Percentiles rank a stretch among this genome's conserved stretches.
These are phyloP conservation scores for Aspergillus costaricaensis DNA, from an alignment of 2,329 filamentous ascomycete genomes.

Conservation along the genomic window DNA sequence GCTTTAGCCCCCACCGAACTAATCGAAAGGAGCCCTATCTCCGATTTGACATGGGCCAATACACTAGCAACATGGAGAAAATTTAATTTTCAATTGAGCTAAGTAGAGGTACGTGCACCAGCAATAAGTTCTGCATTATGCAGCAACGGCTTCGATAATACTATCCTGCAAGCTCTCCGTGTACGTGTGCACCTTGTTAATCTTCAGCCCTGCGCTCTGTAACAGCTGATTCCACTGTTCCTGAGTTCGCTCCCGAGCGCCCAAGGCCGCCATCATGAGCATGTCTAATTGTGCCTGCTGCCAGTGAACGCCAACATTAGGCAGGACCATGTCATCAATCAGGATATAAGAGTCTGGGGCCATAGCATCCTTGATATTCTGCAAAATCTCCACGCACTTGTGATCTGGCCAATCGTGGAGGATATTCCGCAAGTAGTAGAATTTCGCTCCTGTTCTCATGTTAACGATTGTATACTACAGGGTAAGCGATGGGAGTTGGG, in stretches of 20 bases:
- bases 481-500: too few species aligned
- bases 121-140: too few species aligned
- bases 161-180: background rate
- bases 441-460: background rate
- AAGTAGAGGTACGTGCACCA: too few species aligned
- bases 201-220: background rate
- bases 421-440: constrained; percentile 16
- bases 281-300: constrained; percentile 6
- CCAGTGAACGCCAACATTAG: background rate
- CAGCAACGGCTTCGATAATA: background rate
- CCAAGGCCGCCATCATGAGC: constrained; percentile 10
- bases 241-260: background rate
- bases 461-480: too few species aligned
- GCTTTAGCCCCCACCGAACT: too few species aligned
- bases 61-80: too few species aligned
- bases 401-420: constrained; percentile 13
- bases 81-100: too few species aligned
- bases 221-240: background rate
- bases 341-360: constrained; percentile 3
- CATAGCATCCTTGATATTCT: constrained; percentile 16
- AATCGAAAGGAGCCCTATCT: too few species aligned
- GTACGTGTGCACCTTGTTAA: background rate
- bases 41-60: too few species aligned
- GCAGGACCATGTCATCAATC: constrained; percentile 14
- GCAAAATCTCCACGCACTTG: constrained; percentile 13